Evolutionary conservation across 805 yeast genomes (phyloP).

Genomic region (Jamesozyma lodderae): DNA sequence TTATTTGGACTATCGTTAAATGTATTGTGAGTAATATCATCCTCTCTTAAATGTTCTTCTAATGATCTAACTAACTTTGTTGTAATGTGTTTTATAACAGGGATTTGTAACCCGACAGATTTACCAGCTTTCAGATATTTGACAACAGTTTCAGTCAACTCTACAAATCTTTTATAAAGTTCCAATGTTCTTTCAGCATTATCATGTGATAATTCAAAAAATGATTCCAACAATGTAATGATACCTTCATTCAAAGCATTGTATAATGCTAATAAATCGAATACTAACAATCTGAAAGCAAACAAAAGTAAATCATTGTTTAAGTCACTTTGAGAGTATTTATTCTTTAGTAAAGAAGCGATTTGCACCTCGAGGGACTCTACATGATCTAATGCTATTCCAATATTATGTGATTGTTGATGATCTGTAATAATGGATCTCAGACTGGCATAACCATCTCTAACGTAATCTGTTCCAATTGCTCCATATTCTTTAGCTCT

Average conservation of each 20-base stretch:
- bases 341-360: constrained; percentile 62
- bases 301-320: constrained; percentile 77
- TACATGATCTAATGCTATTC: constrained; percentile 71
- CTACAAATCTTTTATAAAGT: constrained; percentile 77
- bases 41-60: constrained; percentile 82
- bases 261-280: constrained; percentile 76
- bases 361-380: constrained; percentile 82
- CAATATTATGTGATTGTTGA: constrained; percentile 38
- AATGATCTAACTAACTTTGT: constrained; percentile 80
- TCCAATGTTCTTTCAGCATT: constrained; percentile 84
- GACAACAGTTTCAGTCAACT: constrained; percentile 79
- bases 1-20: constrained; percentile 6
- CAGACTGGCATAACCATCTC: constrained; percentile 49
- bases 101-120: constrained; percentile 83
- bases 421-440: constrained; percentile 39
- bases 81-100: constrained; percentile 95
- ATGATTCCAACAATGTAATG: constrained; percentile 84
- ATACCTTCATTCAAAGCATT: constrained; percentile 94
- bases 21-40: constrained; percentile 33
- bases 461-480: constrained; percentile 66
- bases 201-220: constrained; percentile 78
- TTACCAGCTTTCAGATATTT: constrained; percentile 84
- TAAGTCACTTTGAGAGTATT: constrained; percentile 68
- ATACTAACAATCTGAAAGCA: constrained; percentile 81
- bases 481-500: constrained; percentile 62